A percentile compares a stretch with the other conserved stretches of the same genome.
Evolutionary conservation across 2,329 filamentous ascomycete species (phyloP).

Genomic region (Lasiodiplodia sp.): DNA sequence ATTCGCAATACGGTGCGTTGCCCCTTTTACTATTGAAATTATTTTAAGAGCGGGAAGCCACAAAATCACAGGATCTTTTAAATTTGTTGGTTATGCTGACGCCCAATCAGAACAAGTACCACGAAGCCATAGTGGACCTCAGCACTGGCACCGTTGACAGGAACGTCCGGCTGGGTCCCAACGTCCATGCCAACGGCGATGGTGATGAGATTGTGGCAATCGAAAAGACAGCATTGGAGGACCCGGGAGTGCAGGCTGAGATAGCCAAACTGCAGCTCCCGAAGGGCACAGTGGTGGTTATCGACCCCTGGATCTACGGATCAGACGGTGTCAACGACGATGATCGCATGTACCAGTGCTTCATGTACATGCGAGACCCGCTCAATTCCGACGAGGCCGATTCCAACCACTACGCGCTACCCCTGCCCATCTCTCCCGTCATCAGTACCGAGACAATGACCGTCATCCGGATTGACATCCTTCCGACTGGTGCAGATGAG

Average conservation of each 20-base stretch:
- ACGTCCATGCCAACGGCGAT: conserved; percentile 65
- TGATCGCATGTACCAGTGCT: conserved; percentile 66
- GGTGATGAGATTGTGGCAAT: conserved; percentile 66
- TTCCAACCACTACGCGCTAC: conserved; percentile 73
- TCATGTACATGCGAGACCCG: conserved; percentile 71
- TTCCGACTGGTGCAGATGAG: conserved; percentile 72
- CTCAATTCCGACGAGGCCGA: conserved; percentile 66
- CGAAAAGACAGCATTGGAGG: conserved; percentile 63
- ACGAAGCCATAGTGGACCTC: conserved; percentile 67
- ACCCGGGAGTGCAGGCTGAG: conserved; percentile 64
- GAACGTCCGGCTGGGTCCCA: conserved; percentile 65
- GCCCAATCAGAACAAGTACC: conserved; percentile 63
- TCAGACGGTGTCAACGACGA: conserved; percentile 58
- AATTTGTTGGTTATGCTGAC: conserved; percentile 3
- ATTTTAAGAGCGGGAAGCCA: neutral
- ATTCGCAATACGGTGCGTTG: conserved; percentile 65
- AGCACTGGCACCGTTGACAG: conserved; percentile 59
- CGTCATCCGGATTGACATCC: conserved; percentile 72
- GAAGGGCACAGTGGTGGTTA: conserved; percentile 62
- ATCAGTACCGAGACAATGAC: conserved; percentile 68
- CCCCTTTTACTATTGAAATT: conserved; percentile 26
- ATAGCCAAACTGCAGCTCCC: conserved; percentile 67
- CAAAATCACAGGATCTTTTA: conserved; percentile 22
- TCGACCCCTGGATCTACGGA: conserved; percentile 75
- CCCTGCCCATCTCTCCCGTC: conserved; percentile 72